phyloP scores from a whole-genome alignment of 2,329 filamentous ascomycete species.

The Coleophoma cylindrospora region DNA sequence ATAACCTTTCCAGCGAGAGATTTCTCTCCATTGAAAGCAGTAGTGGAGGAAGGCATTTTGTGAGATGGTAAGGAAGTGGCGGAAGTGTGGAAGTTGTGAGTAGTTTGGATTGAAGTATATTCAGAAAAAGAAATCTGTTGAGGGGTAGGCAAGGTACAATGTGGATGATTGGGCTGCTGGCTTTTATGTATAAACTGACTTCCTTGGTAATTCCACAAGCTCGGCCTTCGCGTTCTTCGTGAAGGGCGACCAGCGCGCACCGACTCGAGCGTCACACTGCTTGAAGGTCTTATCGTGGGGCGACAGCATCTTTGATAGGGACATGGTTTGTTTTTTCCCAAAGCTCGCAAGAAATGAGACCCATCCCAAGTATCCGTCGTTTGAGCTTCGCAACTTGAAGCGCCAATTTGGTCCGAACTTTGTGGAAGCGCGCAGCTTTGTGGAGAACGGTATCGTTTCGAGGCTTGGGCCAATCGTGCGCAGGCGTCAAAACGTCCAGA shows the following conservation, averaged over 20 bases:
- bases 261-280: neutral
- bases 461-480: neutral
- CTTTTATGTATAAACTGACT: neutral
- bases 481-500: neutral
- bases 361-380: neutral
- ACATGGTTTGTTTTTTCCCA: neutral
- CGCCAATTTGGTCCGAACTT: neutral
- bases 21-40: neutral
- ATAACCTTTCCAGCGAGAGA: constrained; percentile 57
- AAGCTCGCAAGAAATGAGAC: neutral
- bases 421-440: neutral
- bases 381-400: neutral
- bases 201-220: neutral
- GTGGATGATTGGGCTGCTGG: neutral
- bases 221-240: neutral
- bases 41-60: neutral
- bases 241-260: neutral
- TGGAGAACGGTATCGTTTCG: neutral
- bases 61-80: neutral
- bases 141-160: no score
- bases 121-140: no score
- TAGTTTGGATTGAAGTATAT: neutral
- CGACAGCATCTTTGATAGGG: neutral
- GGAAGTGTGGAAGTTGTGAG: neutral
- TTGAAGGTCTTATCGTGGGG: no score